Evolutionary conservation across 148 eudicot genomes (phyloP).

Genomic region (Amaranthus hypochondriacus): DNA sequence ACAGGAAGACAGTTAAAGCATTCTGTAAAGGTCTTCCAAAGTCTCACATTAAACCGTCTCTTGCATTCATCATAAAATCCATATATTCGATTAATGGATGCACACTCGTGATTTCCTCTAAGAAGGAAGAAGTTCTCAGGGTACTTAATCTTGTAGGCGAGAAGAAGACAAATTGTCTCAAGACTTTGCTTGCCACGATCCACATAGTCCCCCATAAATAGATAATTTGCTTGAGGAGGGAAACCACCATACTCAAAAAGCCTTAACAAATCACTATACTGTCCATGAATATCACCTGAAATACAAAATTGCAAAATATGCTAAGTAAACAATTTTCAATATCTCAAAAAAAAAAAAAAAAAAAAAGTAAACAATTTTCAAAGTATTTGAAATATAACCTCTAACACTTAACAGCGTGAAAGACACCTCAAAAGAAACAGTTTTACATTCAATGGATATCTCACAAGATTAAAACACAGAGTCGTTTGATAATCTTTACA

Average conservation of each 20-base stretch:
- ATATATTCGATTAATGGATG: slow-evolving; percentile 65
- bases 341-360: no score
- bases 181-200: slow-evolving; percentile 75
- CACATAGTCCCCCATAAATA: slow-evolving; percentile 76
- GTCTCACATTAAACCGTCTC: slow-evolving; percentile 68
- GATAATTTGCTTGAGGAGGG: slow-evolving; percentile 65
- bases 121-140: slow-evolving; percentile 72
- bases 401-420: no score
- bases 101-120: slow-evolving; percentile 76
- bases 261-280: slow-evolving; percentile 63
- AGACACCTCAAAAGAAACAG: no score
- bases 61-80: slow-evolving; percentile 76
- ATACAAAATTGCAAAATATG: not conserved
- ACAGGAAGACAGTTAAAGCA: slow-evolving; percentile 80
- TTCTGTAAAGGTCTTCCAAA: slow-evolving; percentile 78
- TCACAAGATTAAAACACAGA: no score
- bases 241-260: slow-evolving; percentile 75
- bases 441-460: no score
- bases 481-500: no score
- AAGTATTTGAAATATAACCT: no score
- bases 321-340: no score
- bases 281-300: slow-evolving; percentile 76
- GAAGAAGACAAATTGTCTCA: slow-evolving; percentile 75
- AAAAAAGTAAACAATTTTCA: no score
- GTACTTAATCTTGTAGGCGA: slow-evolving; percentile 69